Conservation (phyloP, 768 basidiomycete genomes). For the Tremella mesenterica region DNA sequence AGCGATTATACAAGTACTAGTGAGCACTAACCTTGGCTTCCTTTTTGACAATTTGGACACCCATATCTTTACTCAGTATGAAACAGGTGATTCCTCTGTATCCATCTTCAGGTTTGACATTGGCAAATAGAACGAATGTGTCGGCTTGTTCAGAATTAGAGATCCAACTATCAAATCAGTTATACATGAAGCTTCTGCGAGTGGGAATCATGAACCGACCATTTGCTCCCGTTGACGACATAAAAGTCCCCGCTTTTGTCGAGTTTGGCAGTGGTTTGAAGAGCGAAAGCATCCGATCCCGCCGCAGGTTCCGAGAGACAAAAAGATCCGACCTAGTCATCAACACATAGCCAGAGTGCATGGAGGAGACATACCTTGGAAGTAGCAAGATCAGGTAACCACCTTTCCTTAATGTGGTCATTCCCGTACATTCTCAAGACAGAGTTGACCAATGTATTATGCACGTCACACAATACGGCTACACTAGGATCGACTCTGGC, state of each 20-base stretch:
- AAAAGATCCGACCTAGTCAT: conserved; percentile 80
- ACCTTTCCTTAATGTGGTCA: conserved; percentile 75
- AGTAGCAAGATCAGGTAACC: conserved; percentile 72
- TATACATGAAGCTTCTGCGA: too few relatives aligned
- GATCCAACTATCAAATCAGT: conserved; percentile 65
- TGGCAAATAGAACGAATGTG: conserved; percentile 65
- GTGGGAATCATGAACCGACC: conserved; percentile 52
- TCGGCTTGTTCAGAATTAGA: conserved; percentile 90
- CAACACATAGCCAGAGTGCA: background rate
- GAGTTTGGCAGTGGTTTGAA: conserved; percentile 84
- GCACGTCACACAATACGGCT: conserved; percentile 92
- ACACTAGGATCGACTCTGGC: conserved; percentile 94
- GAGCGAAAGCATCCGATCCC: conserved; percentile 93
- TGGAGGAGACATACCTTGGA: conserved; percentile 53
- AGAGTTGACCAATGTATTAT: conserved; percentile 97
- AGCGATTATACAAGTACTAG: background rate
- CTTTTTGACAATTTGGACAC: conserved; percentile 93
- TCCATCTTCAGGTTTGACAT: conserved; percentile 83
- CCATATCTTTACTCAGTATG: conserved; percentile 91
- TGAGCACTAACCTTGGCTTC: conserved; percentile 62
- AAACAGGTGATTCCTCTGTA: conserved; percentile 99
- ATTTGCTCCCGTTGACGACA: conserved; percentile 92
- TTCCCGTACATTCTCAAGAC: conserved; percentile 79
- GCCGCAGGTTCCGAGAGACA: conserved; percentile 86
- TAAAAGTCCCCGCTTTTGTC: conserved; percentile 64